Conservation (phyloP, 179 eudicot genomes). For the Beta macrorhiza region DNA sequence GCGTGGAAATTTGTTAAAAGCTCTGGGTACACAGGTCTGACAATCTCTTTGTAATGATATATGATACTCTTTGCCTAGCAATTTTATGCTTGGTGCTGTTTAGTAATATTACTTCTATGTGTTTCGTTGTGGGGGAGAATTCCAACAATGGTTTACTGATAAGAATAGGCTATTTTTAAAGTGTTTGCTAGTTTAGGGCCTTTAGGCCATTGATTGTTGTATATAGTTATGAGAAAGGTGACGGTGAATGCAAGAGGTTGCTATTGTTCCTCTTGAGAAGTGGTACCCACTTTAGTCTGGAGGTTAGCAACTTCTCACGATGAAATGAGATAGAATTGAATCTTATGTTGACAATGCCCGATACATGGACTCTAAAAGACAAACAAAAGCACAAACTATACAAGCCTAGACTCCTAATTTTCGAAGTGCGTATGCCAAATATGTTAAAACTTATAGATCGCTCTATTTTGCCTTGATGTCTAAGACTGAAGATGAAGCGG, state of each 20-base stretch:
- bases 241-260: background rate
- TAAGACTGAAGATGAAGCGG: no score
- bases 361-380: no score
- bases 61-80: background rate
- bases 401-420: no score
- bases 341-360: background rate
- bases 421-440: no score
- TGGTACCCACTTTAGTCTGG: background rate
- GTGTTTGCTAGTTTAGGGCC: background rate
- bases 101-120: background rate
- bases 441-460: no score
- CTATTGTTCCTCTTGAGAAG: background rate
- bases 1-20: slow-evolving; percentile 66
- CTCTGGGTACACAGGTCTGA: slow-evolving; percentile 88
- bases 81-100: background rate
- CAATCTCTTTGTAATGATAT: background rate
- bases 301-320: background rate
- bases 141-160: background rate
- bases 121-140: background rate
- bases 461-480: no score
- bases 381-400: no score
- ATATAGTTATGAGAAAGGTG: background rate
- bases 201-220: background rate
- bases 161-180: background rate
- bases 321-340: background rate